Evolutionary conservation across 2,329 filamentous ascomycete genomes (phyloP), one percentile per base, ranked within the genome.

Genomic region (Huntiella bhutanensis): DNA sequence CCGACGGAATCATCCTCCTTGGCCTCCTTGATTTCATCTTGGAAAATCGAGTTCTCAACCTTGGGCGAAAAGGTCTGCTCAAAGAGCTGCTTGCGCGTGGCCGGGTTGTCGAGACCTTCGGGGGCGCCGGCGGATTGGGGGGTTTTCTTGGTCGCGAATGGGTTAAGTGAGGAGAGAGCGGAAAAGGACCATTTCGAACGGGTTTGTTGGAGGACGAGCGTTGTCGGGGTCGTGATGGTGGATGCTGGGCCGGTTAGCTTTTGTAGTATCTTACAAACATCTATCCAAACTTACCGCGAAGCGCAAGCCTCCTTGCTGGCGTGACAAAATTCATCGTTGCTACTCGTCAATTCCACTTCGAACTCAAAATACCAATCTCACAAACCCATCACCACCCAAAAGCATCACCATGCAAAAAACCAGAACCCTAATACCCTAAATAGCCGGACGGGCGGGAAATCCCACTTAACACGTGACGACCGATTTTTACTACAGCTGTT

Each of bases 21-120:
- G 13, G 53, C 49, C 13, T 52, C 54, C 49, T 68, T 62, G 52
- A 70, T 62, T 51, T 69, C 66, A 45, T 80, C 70, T 49, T 80
- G 74, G 53, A 82, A 74, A 54, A 84, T 68, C 46, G 73, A 77
- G 54, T 75, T 68, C 41, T 67, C 61, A 32, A 67, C 58, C 11
- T 64, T 62, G 38, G 64, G 64, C 53, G 62, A 58, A 57, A 61
- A 57, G 54, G 56, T 60, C 43, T 57, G 54, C 49, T 62, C 54
- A 38, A 64, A 55, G 57, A 69, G 64, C 52, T 63, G 55, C 52
- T 65, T 55, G 35, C 62, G 60, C 51, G 63, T 58, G 52, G 60
- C 59, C 43, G 64, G 63, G 52, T 66, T 59, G 53, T 68, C 60
- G 45, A 69, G 59, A 12, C 57, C 49, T n/a, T 63, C 55, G 40